These are phyloP conservation scores for Penicillium maclennaniae DNA, from an alignment of 495 filamentous ascomycete species.

Conservation along the genomic window DNA sequence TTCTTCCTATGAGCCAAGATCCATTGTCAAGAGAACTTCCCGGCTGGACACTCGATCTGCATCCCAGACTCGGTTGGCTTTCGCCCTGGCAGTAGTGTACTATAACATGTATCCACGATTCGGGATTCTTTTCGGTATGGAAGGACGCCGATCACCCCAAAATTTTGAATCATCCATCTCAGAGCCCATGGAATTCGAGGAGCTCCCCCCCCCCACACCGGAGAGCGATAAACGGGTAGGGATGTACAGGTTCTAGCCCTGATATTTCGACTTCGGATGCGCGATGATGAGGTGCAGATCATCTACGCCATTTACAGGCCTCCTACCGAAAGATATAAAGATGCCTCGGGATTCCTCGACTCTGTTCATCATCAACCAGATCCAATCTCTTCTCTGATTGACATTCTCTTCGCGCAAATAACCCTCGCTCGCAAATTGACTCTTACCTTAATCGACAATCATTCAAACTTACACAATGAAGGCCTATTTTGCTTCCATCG, in stretches of 20 bases:
- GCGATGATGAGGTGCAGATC: background rate
- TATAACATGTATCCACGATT: background rate
- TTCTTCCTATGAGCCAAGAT: background rate
- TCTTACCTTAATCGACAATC: background rate
- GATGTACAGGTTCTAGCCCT: background rate
- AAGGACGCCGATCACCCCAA: background rate
- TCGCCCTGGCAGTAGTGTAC: background rate
- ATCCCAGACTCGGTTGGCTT: background rate
- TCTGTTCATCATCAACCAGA: slow-evolving; percentile 11
- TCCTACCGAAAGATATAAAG: slow-evolving; percentile 17
- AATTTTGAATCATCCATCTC: background rate
- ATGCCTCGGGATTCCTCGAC: background rate
- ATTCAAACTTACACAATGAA: slow-evolving; percentile 16
- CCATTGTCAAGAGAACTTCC: background rate
- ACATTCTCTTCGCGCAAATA: background rate
- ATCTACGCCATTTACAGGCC: background rate
- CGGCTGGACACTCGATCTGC: slow-evolving; percentile 1
- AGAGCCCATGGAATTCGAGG: background rate
- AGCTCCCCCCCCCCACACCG: background rate
- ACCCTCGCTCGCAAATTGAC: background rate
- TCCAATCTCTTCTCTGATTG: slow-evolving; percentile 6
- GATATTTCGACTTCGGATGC: background rate
- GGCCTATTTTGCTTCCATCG: slow-evolving; percentile 13
- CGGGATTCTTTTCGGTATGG: background rate
- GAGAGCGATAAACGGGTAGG: slow-evolving; percentile 1